Evolutionary conservation across 208 protist species (phyloP), one percentile per base, ranked within the genome.

Genomic region (Porcisia hertigi): DNA sequence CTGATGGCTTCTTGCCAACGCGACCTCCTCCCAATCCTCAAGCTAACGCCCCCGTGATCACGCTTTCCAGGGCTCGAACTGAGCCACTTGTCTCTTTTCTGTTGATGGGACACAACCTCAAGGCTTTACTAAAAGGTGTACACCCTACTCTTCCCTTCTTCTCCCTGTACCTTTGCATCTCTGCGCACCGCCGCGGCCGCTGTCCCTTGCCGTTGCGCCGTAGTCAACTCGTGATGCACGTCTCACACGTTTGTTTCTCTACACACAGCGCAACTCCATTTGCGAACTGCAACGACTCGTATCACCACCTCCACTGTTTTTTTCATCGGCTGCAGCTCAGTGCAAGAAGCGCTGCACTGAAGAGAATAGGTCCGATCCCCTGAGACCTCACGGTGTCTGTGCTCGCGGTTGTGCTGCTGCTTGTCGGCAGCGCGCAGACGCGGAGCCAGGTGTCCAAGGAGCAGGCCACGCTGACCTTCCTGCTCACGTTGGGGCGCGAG

Each of bases 391-490:
- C 60, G 16, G 62, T 43, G 62, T 52, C 62, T 36, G 45, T 76
- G 59, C 52, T 69, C 36, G 52, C 54, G 72, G 47, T 49, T 47
- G 39, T 65, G 62, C 72, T 69, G 62, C 72, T 69, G 72, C 47
- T 70, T 69, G 62, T 54, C 45, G 72, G 62, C 62, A n/a, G 62
- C 30, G 52, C 39, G 72, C 59, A 76, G 16, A 52, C 72, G 5
- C 11, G 49, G 45, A 23, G 60, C 30, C 41, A 25, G 71, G 16
- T 1, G 60, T 60, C 65, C 20, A 20, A 43, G 43, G 45, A 75
- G 49, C 71, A 81, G 60, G 75, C 62, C 18, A 81, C 73, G 52
- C 77, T 76, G 62, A 78, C 53, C 54, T 82, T 76, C 76, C 73
- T 79, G 55, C 57, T 45, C 16, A 60, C 62, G 54, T 78, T 85